phyloP scores from a whole-genome alignment of 176 grass and related monocot species.

The Musa troglodytarum region DNA sequence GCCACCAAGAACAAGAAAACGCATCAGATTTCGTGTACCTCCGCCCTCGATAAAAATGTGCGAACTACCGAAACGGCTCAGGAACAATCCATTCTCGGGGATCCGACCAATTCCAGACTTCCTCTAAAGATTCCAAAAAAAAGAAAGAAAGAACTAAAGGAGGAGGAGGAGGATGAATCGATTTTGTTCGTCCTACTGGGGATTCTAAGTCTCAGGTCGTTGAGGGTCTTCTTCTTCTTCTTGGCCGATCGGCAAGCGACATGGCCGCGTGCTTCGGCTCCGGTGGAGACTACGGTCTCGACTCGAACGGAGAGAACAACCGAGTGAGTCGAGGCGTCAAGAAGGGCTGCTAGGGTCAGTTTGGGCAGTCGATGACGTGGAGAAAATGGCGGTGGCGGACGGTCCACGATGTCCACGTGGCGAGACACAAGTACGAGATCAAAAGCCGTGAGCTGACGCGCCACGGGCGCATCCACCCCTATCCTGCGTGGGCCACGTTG shows the following conservation, averaged over 20 bases:
- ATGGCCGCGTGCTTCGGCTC: not conserved
- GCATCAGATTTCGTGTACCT: not conserved
- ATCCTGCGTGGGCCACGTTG: constrained; percentile 39
- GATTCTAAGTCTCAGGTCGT: not conserved
- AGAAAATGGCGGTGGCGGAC: constrained; percentile 50
- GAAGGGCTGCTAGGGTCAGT: constrained; percentile 6
- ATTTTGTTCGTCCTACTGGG: too few relatives aligned
- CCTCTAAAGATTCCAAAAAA: not conserved
- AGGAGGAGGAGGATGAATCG: not conserved
- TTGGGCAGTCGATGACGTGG: constrained; percentile 41
- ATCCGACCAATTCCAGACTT: not conserved
- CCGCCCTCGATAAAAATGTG: not conserved
- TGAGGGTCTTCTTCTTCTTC: too few relatives aligned
- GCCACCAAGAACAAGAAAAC: not conserved
- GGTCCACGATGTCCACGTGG: not conserved
- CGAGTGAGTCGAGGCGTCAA: not conserved
- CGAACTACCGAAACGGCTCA: not conserved
- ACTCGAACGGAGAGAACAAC: not conserved
- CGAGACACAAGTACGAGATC: constrained; percentile 45
- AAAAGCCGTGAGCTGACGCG: constrained; percentile 52
- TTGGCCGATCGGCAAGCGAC: not conserved
- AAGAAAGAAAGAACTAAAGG: not conserved
- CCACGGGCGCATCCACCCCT: constrained; percentile 20
- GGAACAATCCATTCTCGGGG: not conserved
- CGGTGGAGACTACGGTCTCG: not conserved